These are phyloP conservation scores for Globisporangium echinulatum DNA, from an alignment of 352 stramenopile species.

Conservation along the genomic window DNA sequence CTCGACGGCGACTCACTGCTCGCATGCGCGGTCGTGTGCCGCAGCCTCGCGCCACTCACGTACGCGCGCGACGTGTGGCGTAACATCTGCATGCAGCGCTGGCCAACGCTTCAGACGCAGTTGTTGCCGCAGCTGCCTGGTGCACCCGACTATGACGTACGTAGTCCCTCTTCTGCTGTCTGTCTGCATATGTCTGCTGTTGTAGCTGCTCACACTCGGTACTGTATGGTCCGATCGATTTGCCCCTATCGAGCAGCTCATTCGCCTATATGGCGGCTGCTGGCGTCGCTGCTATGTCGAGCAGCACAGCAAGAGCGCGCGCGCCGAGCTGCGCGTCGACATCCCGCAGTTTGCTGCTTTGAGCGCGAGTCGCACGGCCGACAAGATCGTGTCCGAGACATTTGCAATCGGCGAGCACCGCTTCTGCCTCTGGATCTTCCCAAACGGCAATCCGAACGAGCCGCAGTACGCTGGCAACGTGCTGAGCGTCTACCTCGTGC, in stretches of 20 bases:
- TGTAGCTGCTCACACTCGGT: no score
- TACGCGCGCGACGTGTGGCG: constrained; percentile 62
- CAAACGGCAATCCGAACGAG: constrained; percentile 76
- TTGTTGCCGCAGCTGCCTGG: constrained; percentile 61
- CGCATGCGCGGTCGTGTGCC: constrained; percentile 35
- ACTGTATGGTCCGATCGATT: no score
- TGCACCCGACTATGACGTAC: constrained; percentile 72
- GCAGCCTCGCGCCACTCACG: constrained; percentile 34
- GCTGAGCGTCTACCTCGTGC: constrained; percentile 75
- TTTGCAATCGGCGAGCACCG: constrained; percentile 64
- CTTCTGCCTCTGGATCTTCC: constrained; percentile 80
- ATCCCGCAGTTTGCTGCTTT: constrained; percentile 43
- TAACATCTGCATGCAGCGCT: constrained; percentile 48
- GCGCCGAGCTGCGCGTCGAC: constrained; percentile 43
- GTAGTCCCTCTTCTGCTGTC: constrained; percentile 10
- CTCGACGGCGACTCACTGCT: constrained; percentile 58
- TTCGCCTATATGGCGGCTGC: constrained; percentile 65
- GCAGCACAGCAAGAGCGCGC: constrained; percentile 35
- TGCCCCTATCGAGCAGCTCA: constrained; percentile 26
- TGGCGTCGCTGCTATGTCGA: constrained; percentile 70
- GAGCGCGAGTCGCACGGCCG: constrained; percentile 24
- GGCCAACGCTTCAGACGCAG: constrained; percentile 51
- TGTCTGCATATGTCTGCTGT: neutral
- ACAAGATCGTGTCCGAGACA: constrained; percentile 76
- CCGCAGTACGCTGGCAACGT: constrained; percentile 54